Conservation (phyloP, 2,329 filamentous ascomycete genomes). For the Neocucurbitaria cava region DNA sequence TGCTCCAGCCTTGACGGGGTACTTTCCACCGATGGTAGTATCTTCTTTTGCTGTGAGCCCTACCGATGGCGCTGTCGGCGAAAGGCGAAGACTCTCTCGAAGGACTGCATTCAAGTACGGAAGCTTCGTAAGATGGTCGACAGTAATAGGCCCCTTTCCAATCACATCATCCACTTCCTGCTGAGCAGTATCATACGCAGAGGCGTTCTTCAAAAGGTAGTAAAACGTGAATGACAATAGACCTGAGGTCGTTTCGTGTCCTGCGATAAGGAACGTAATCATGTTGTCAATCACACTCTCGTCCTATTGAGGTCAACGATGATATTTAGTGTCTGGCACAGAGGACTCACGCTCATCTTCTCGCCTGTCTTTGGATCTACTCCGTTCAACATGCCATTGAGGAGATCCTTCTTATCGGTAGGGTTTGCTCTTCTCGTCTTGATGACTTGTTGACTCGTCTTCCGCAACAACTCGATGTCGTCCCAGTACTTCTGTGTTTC, state of each 20-base stretch:
- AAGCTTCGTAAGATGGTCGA: slow-evolving; percentile 60
- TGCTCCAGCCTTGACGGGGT: slow-evolving; percentile 44
- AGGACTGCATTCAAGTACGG: slow-evolving; percentile 63
- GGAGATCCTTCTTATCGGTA: slow-evolving; percentile 64
- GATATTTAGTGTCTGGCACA: not conserved
- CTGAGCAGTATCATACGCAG: slow-evolving; percentile 58
- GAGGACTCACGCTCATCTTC: slow-evolving; percentile 51
- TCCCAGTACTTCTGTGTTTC: slow-evolving; percentile 59
- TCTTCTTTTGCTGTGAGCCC: slow-evolving; percentile 41
- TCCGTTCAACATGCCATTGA: slow-evolving; percentile 65
- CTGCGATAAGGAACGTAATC: slow-evolving; percentile 67
- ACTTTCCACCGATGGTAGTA: slow-evolving; percentile 47
- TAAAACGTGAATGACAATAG: slow-evolving; percentile 56
- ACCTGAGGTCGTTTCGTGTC: slow-evolving; percentile 49
- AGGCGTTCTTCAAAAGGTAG: slow-evolving; percentile 61
- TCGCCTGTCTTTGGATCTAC: slow-evolving; percentile 68
- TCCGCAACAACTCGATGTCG: slow-evolving; percentile 62
- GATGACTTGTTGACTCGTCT: slow-evolving; percentile 65
- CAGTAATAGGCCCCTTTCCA: slow-evolving; percentile 53
- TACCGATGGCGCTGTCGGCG: slow-evolving; percentile 62
- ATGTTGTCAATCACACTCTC: slow-evolving; percentile 72
- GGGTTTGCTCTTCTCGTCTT: slow-evolving; percentile 62
- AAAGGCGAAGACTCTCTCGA: slow-evolving; percentile 64
- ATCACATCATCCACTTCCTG: slow-evolving; percentile 62
- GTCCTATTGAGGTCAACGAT: slow-evolving; percentile 45